Conservation (phyloP, 345 rosid genomes). For the Pistacia atlantica region DNA sequence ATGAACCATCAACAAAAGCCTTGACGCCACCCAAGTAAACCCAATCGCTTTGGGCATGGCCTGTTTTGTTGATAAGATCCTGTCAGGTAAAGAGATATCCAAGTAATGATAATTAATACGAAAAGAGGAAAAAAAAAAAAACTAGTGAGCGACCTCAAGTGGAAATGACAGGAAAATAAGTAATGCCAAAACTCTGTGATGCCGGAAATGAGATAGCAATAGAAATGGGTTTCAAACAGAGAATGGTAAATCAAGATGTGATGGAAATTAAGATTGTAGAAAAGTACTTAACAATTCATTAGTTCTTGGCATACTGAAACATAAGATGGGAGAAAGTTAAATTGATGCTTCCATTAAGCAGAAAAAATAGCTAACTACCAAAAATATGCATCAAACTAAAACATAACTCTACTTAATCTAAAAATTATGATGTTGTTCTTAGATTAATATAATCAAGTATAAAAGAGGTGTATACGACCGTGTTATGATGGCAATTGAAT, state of each 20-base stretch:
- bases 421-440: neutral
- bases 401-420: neutral
- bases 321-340: neutral
- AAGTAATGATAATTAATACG: neutral
- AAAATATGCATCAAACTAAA: neutral
- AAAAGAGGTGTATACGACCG: neutral
- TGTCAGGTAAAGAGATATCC: constrained; percentile 24
- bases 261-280: neutral
- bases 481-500: neutral
- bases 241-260: neutral
- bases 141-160: neutral
- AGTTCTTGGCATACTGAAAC: neutral
- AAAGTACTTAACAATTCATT: neutral
- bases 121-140: neutral
- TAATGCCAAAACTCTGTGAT: neutral
- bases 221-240: neutral
- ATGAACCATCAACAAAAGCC: constrained; percentile 92
- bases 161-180: neutral
- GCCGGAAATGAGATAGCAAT: too few species aligned
- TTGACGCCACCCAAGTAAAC: constrained; percentile 89
- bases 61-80: constrained; percentile 56
- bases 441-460: neutral
- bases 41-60: constrained; percentile 62
- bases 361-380: neutral
- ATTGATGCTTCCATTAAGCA: neutral